These are phyloP conservation scores for Vinca minor DNA, from an alignment of 257 asterid genomes.

Conservation along the genomic window DNA sequence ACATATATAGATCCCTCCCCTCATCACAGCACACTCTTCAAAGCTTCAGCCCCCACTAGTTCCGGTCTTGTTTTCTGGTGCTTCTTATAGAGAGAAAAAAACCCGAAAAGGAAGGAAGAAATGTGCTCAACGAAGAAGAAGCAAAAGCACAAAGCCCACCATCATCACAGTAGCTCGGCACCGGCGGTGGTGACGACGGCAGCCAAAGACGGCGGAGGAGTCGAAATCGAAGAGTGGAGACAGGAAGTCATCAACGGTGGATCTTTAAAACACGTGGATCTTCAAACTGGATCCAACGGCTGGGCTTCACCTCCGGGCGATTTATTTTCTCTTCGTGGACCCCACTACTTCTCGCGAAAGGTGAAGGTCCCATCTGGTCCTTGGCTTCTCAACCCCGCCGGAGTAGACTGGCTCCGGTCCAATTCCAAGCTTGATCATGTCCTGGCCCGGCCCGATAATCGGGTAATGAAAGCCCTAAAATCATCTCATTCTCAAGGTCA, in stretches of 20 bases:
- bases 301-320: slow-evolving; percentile 97
- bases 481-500: slow-evolving; percentile 25
- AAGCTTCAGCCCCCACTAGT: too few species aligned
- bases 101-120: neutral
- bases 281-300: slow-evolving; percentile 65
- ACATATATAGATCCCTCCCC: neutral
- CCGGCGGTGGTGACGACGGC: too few species aligned
- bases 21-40: too few species aligned
- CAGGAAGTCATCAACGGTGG: slow-evolving; percentile 58
- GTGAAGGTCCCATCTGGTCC: slow-evolving; percentile 53
- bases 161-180: slow-evolving; percentile 27
- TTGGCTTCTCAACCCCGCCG: slow-evolving; percentile 75
- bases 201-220: slow-evolving; percentile 6
- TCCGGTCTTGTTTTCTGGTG: too few species aligned
- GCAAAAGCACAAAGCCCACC: slow-evolving; percentile 28
- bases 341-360: slow-evolving; percentile 54
- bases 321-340: slow-evolving; percentile 58
- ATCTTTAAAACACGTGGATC: slow-evolving; percentile 65
- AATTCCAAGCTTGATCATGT: slow-evolving; percentile 69
- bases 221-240: slow-evolving; percentile 54
- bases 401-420: slow-evolving; percentile 92
- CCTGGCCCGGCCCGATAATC: slow-evolving; percentile 73
- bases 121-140: slow-evolving; percentile 57
- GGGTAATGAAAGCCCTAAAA: slow-evolving; percentile 51
- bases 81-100: too few species aligned